Conservation (phyloP, 192 early-diverging fungal species). For the Coemansia sp. region DNA sequence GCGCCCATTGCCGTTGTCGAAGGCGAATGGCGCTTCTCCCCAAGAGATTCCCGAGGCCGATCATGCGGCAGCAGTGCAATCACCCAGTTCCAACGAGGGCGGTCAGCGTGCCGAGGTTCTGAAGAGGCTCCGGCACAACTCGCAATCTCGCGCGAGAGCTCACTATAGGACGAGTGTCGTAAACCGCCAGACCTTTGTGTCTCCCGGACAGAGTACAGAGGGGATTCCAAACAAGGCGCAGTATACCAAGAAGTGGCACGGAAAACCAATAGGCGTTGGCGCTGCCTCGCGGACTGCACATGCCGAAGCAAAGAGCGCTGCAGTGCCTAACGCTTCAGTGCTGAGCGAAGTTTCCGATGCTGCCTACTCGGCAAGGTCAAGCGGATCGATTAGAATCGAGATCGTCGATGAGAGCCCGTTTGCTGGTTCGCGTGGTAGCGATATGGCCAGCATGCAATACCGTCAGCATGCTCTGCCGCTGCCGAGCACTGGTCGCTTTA, state of each 20-base stretch:
- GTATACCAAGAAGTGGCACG: not conserved
- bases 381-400: slow-evolving; percentile 37
- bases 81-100: not conserved
- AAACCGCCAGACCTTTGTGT: slow-evolving; percentile 14
- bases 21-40: not conserved
- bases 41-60: not conserved
- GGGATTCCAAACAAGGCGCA: not conserved
- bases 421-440: slow-evolving; percentile 5
- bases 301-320: not conserved
- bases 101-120: slow-evolving; percentile 22
- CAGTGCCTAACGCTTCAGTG: slow-evolving; percentile 3
- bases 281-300: not conserved
- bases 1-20: not conserved
- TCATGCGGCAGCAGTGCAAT: not conserved
- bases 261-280: not conserved
- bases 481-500: slow-evolving; percentile 36
- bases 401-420: slow-evolving; percentile 27
- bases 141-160: slow-evolving; percentile 30
- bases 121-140: slow-evolving; percentile 19
- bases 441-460: slow-evolving; percentile 1
- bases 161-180: slow-evolving; percentile 32
- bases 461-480: slow-evolving; percentile 6
- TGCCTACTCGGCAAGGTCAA: slow-evolving; percentile 33
- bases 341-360: slow-evolving; percentile 27
- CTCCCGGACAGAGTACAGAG: not conserved